phyloP scores from a whole-genome alignment of 2,329 filamentous ascomycete genomes.

The Gnomoniopsis sp. region DNA sequence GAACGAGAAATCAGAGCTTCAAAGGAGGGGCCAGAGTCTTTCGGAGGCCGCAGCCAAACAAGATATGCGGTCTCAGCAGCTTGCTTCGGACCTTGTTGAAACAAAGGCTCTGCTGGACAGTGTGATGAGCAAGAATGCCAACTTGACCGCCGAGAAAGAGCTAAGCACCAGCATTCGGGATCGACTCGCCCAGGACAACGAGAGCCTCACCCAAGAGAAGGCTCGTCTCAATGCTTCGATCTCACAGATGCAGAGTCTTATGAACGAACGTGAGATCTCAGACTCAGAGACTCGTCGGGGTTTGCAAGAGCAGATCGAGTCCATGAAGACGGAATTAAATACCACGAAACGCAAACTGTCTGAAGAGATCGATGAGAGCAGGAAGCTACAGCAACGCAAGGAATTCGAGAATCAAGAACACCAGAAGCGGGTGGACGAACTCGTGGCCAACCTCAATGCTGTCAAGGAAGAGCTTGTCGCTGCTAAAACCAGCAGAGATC shows the following conservation, averaged over 20 bases:
- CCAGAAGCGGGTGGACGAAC: conserved; percentile 89
- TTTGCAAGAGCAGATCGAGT: conserved; percentile 73
- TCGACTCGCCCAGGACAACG: conserved; percentile 83
- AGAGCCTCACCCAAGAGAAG: conserved; percentile 78
- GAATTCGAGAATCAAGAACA: conserved; percentile 87
- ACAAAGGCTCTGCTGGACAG: conserved; percentile 78
- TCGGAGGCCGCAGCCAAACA: conserved; percentile 85
- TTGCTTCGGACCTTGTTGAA: conserved; percentile 89
- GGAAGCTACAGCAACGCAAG: conserved; percentile 77
- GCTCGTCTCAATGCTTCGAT: conserved; percentile 79
- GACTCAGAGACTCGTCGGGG: conserved; percentile 80
- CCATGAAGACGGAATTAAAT: conserved; percentile 73
- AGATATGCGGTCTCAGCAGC: conserved; percentile 85
- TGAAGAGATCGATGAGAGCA: conserved; percentile 78
- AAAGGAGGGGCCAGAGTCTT: conserved; percentile 73
- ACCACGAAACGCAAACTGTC: conserved; percentile 78
- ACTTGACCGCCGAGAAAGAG: conserved; percentile 91
- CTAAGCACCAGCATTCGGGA: conserved; percentile 93
- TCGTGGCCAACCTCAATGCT: conserved; percentile 74
- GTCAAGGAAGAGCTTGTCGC: conserved; percentile 83
- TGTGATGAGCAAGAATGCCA: conserved; percentile 84
- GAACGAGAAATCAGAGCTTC: conserved; percentile 79
- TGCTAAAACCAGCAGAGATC: conserved; percentile 82
- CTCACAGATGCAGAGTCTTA: conserved; percentile 78
- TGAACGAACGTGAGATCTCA: conserved; percentile 85